Evolutionary conservation across 2,329 filamentous ascomycete species (phyloP).

Genomic region (Aspergillus cejpii): DNA sequence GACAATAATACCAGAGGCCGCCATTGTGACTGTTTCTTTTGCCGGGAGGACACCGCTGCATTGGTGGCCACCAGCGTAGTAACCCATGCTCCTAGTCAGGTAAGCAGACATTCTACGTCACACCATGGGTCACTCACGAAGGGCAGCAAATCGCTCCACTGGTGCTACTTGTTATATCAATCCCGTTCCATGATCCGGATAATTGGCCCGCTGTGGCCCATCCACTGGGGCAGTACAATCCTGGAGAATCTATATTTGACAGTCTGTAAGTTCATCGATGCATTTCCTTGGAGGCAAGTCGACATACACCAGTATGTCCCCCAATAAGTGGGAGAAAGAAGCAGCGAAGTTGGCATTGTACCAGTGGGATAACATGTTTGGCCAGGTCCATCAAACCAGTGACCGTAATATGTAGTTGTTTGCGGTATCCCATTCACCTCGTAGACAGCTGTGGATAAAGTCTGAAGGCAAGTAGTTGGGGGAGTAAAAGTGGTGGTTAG

Average conservation of each 20-base stretch:
- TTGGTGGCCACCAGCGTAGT: background rate
- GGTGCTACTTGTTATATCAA: background rate
- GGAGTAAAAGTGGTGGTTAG: background rate
- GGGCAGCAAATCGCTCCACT: background rate
- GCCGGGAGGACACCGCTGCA: background rate
- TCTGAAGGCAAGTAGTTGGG: background rate
- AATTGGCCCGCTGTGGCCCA: background rate
- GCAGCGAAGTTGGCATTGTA: background rate
- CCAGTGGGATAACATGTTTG: background rate
- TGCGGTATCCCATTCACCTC: background rate
- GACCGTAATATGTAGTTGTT: background rate
- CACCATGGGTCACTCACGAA: background rate
- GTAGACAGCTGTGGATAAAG: background rate
- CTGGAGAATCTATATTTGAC: background rate
- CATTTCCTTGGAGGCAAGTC: background rate
- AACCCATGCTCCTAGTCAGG: background rate
- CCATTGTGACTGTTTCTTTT: background rate
- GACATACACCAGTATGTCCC: background rate
- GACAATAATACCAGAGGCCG: background rate
- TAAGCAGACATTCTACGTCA: background rate
- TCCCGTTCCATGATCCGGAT: background rate
- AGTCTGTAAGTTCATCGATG: background rate
- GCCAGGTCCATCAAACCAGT: background rate
- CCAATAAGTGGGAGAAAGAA: background rate
- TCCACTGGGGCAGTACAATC: background rate